Evolutionary conservation across 768 basidiomycete genomes (phyloP), one percentile per base, ranked within the genome.

Genomic region (Leccinum variicolor): DNA sequence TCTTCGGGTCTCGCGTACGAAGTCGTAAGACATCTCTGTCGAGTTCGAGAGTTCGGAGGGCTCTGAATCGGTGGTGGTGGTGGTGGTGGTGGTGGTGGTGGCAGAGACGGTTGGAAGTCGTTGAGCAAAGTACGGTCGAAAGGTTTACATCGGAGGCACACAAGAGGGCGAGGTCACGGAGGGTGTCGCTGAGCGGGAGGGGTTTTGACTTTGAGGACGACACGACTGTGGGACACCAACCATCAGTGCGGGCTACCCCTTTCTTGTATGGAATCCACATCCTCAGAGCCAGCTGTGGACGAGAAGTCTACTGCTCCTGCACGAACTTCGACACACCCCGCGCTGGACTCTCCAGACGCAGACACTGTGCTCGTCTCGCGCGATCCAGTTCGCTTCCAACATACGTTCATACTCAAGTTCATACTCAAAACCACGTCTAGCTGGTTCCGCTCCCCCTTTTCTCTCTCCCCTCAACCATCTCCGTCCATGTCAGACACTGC

Each of bases 111-210:
- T 13, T 28, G 56, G n/a, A 25, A 52, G 45, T 2, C 57, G 25
- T 8, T 53, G 25, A 13, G 72, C 36, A 25, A 25, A 78, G 67
- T 33, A 76, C 51, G 8, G 52, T 55, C 5, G 74, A 65, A n/a
- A 81, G 61, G 58, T 79, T 74, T 47, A 80, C 59, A 21, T 80
- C 82, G 13, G 85, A 83, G 26, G 83, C 82, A 41, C 86, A 82
- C 19, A 92, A 74, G 29, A 89, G 70, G 6, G 90, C 89, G 21
- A 92, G 81, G 71, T 92, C 90, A 13, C 80, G 85, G 41, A 91
- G 77, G 6, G 83, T 84, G 55, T 84, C 79, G 26, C 64, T 54
- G 45, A 90, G 77, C 7, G 83, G 74, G 43, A 91, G 75, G 14
- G 84, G 80, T 56, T 66, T 67, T 25, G 64, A 53, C 73, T 73